Percentiles rank a stretch among this genome's conserved stretches.
phyloP scores from a whole-genome alignment of 116 monocot genomes.

The Dioscorea cayenensis region DNA sequence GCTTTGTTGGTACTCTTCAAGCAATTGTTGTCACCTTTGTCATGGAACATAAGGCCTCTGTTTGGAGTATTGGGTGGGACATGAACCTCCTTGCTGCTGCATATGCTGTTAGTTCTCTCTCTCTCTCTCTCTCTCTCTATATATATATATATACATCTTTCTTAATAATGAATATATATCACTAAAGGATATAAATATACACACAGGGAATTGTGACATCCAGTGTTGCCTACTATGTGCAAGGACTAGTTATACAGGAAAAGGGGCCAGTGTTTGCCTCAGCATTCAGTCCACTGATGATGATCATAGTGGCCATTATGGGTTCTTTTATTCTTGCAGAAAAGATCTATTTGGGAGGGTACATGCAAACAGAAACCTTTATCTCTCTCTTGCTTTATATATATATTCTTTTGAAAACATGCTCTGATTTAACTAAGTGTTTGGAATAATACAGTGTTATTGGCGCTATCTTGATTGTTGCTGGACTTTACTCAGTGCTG shows the following conservation, averaged over 20 bases:
- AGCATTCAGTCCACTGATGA: constrained; percentile 95
- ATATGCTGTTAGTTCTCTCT: constrained; percentile 63
- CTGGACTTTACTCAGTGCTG: constrained; percentile 61
- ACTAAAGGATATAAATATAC: too few species aligned
- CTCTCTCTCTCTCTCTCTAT: not conserved
- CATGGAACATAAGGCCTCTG: constrained; percentile 67
- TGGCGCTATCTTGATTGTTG: constrained; percentile 55
- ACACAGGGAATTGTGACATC: constrained; percentile 91
- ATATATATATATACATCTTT: too few species aligned
- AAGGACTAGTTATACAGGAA: constrained; percentile 77
- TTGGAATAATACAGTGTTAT: constrained; percentile 31
- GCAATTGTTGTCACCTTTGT: constrained; percentile 79
- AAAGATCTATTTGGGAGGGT: constrained; percentile 90
- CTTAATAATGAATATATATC: too few species aligned
- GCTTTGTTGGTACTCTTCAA: constrained; percentile 86
- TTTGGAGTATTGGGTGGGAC: constrained; percentile 81
- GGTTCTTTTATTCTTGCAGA: constrained; percentile 88
- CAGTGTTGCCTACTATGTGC: constrained; percentile 88
- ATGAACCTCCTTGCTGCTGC: constrained; percentile 95
- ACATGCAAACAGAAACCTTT: constrained; percentile 2
- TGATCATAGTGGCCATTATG: constrained; percentile 96
- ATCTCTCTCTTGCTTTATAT: not conserved
- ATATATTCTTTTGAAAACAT: not conserved
- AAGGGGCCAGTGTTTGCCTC: constrained; percentile 90
- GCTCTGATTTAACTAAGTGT: not conserved